Base-by-base conservation (phyloP, 768 basidiomycete genomes). In the Tricholoma flavovirens region DNA sequence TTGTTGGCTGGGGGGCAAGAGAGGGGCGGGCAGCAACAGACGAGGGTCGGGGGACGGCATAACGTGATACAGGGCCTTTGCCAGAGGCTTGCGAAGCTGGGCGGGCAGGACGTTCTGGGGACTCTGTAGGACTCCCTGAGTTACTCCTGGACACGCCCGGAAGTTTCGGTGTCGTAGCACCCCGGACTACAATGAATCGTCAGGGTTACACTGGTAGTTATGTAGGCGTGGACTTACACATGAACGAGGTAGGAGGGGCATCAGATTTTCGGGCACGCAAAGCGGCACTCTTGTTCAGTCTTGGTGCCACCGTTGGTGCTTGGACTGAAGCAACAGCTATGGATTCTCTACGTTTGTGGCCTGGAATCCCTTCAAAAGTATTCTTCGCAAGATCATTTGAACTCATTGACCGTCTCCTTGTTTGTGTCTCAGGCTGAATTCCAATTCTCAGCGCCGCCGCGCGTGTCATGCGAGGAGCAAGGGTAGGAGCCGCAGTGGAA, bases 341-440 rank as follows among this genome's bases (percentile, higher is more conserved):
- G 12, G 81, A 82, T 65, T 90, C 88, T 24, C 86, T 73, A 54
- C 90, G 77, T 70, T 93, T 93, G 64, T 93, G 90, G 0, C 90
- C 90, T 5, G 91, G 90, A 3, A 93, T 85, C 32, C 89, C 89
- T 0, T 87, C 86, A 62, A 92, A 93, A 0, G 78, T 82, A 30
- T 68, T 67, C 68, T 77, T 79, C 38, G 65, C 69, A 36, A 61
- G 66, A n/a, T 63, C 72, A 12, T 70, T 68, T 24, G 72, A 67
- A 52, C 66, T 56, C 24, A 77, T 71, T 51, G 71, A 56, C 54
- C 73, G 73, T 61, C 70, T 75, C 42, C 74, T 73, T 5, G 74
- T 63, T 0, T 76, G 73, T 29, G 77, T 68, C 6, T 77, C 71
- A 7, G 68, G 69, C 32, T 66, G 61, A 24, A 81, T 71, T 1